A percentile compares a stretch with the other conserved stretches of the same genome.
Evolutionary conservation across 192 early-diverging fungal species (phyloP).

Genomic region (Backusella sp.): DNA sequence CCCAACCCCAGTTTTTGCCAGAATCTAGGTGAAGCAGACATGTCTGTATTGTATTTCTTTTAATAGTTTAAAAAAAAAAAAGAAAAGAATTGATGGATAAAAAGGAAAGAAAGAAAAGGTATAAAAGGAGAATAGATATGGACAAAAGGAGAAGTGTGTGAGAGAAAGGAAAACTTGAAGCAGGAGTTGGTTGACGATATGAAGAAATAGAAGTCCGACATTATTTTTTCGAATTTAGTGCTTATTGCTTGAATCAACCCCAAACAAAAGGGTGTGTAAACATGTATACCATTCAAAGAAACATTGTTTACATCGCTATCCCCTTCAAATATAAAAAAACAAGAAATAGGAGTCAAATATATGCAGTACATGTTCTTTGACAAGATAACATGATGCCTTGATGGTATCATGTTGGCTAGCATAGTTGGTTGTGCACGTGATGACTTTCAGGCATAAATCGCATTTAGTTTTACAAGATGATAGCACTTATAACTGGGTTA

Average conservation of each 20-base stretch:
- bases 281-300: neutral
- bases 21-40: slow-evolving; percentile 19
- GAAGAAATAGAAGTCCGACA: neutral
- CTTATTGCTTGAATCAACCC: neutral
- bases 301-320: neutral
- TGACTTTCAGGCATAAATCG: neutral
- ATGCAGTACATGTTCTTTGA: neutral
- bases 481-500: neutral
- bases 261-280: neutral
- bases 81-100: neutral
- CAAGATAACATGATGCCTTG: neutral
- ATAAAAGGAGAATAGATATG: slow-evolving; percentile 1
- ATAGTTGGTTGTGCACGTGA: neutral
- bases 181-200: neutral
- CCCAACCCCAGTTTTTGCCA: slow-evolving; percentile 18
- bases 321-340: neutral
- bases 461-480: neutral
- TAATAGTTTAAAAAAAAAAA: neutral
- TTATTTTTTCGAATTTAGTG: neutral
- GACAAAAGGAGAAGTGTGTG: slow-evolving; percentile 1
- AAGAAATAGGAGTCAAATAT: neutral
- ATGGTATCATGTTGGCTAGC: neutral
- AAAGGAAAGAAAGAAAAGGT: neutral
- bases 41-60: neutral
- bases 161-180: slow-evolving; percentile 13